Evolutionary conservation across 257 asterid species (phyloP), one percentile per base, ranked within the genome.

Genomic region (Penstemon eatonii): DNA sequence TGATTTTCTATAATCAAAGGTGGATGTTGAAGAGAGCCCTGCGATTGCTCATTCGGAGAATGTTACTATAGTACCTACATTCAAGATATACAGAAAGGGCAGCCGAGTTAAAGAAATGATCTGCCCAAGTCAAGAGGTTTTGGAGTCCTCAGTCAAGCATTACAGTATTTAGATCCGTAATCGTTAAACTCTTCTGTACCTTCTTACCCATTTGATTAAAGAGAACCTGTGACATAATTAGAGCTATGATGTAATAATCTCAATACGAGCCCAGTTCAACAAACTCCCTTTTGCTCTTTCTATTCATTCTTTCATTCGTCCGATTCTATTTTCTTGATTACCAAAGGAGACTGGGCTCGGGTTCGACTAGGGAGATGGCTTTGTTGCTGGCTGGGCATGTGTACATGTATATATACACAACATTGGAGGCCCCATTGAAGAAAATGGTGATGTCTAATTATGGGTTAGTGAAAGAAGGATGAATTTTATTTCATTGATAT

Each of bases 111-210:
- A 88, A 84, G 97, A 92, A 78, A 80, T 92, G 89, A 61, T 89
- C 60, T 80, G 83, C 83, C 97, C 98, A 3, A 86, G 84, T 70
- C 87, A 82, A 5, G 95, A 92, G 82, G 87, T 82, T 58, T 76
- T 92, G 77, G 98, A 92, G 82, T 76, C 96, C 18, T 86, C 95
- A 46, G 86, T 90, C 82, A 88, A 89, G 81, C 95, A 85, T 77
- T 87, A 89, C 86, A 85, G 89, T 69, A 75, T 44, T 63, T 86
- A 76, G 78, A 56, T 70, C 42, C 50, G 56, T 43, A 69, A 63
- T 63, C 55, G 46, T 45, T 63, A 15, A 47, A 72, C 68, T 49
- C 46, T 63, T 44, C 62, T 12, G 46, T 9, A 8, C 66, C 60
- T 71, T 66, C 44, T 40, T 69, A 37, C 65, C 45, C 44, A 69